Base-by-base conservation (phyloP, 352 stramenopile species). In the Pythium sukuiense region DNA sequence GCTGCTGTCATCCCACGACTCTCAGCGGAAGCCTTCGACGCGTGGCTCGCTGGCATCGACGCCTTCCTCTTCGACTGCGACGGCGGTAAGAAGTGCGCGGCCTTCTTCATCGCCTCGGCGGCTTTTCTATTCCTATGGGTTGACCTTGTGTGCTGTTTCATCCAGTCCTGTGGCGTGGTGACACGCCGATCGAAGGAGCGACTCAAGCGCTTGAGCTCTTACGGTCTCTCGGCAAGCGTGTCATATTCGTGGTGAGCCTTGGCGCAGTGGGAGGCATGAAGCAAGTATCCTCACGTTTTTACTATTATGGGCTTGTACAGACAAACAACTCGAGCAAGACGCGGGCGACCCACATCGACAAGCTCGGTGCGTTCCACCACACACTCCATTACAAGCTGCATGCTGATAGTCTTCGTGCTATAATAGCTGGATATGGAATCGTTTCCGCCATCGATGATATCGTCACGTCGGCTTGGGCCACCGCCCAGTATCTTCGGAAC, bases 251-350 rank as follows among this genome's bases (percentile, higher is more conserved):
- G 77, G 84, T 93, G 43, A 41, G 67, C 13, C 3, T 49, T 14
- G 11, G n/a, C 32, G 32, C 5, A 5, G 32, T 35, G 32, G 32
- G 8, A 35, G 5, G 5, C 5, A 9, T 5, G 8, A 35, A 9
- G 32, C 6, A 54, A 16, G 12, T 43, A 24, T 24, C 20, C 20
- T 24, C 20, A 24, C 20, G 16, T 12, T 43, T 3, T 16, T 43
- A 5, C 6, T 33, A 3, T 24, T 24, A 7, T 14, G 24, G 9
- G 2, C 35, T 16, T 3, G 11, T 24, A 24, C 60, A 95, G 86
- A 95, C 86, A 41, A 93, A 95, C 73, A 95, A 95, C 74, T 89
- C 86, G 46, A 93, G 83, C 63, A 95, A 89, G 70, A 89, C 76
- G 62, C 76, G 86, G 61, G 83, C 88, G 27, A 81, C 81, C 18